A percentile compares a stretch with the other conserved stretches of the same genome.
These are phyloP conservation scores for Neofusicoccum sp. DNA, from an alignment of 2,329 filamentous ascomycete genomes.

Conservation along the genomic window DNA sequence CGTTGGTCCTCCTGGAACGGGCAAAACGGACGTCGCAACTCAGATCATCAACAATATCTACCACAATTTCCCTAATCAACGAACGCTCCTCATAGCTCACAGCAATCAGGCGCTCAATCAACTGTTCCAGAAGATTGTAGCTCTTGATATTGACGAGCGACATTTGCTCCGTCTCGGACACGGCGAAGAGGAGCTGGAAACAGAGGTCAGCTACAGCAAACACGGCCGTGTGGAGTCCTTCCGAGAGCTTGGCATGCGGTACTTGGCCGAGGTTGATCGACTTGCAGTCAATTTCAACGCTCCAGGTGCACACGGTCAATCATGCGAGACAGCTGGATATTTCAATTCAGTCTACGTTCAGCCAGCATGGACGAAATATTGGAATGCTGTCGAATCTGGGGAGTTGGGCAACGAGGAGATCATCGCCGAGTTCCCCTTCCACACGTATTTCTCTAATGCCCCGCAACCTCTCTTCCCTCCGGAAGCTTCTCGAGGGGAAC, in stretches of 20 bases:
- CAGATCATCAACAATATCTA: slow-evolving; percentile 99
- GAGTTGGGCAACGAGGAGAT: slow-evolving; percentile 62
- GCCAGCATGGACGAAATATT: slow-evolving; percentile 85
- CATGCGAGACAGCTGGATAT: slow-evolving; percentile 94
- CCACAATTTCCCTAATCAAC: slow-evolving; percentile 92
- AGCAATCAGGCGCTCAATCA: slow-evolving; percentile 98
- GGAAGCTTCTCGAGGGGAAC: slow-evolving; percentile 61
- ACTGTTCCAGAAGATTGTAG: slow-evolving; percentile 96
- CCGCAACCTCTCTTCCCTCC: slow-evolving; percentile 80
- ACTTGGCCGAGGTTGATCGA: slow-evolving; percentile 79
- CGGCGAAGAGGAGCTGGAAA: slow-evolving; percentile 90
- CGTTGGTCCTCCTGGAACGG: slow-evolving; percentile 91
- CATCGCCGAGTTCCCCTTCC: slow-evolving; percentile 78
- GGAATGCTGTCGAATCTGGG: slow-evolving; percentile 59
- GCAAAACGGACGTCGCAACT: slow-evolving; percentile 98
- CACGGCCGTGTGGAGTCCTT: slow-evolving; percentile 93
- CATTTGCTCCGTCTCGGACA: slow-evolving; percentile 90
- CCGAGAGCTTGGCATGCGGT: slow-evolving; percentile 77
- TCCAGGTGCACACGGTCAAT: slow-evolving; percentile 91
- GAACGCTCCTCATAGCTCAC: slow-evolving; percentile 88
- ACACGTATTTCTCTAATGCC: slow-evolving; percentile 80
- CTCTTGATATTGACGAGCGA: slow-evolving; percentile 89
- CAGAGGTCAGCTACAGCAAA: slow-evolving; percentile 86
- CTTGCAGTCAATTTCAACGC: slow-evolving; percentile 81
- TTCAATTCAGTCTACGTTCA: slow-evolving; percentile 91